Conservation (phyloP, 495 filamentous ascomycete species). For the Thozetella sp. region DNA sequence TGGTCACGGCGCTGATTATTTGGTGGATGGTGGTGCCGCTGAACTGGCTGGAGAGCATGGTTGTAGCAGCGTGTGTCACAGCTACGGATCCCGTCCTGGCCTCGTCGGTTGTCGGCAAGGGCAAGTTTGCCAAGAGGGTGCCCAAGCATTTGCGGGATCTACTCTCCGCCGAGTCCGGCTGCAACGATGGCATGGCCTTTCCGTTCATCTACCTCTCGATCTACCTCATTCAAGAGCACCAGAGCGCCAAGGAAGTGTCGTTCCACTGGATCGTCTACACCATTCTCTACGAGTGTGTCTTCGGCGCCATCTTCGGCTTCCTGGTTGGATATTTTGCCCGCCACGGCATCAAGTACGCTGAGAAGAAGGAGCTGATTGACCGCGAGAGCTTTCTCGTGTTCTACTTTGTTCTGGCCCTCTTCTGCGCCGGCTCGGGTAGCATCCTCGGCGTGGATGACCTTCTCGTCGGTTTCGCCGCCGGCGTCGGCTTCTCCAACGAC, state of each 20-base stretch:
- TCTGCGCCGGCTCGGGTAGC: constrained; percentile 93
- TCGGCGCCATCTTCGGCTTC: constrained; percentile 90
- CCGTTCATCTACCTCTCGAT: constrained; percentile 94
- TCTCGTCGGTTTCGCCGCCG: constrained; percentile 93
- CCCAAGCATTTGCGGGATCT: constrained; percentile 96
- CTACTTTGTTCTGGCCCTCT: constrained; percentile 96
- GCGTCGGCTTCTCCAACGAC: constrained; percentile 98
- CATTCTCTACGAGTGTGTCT: constrained; percentile 94
- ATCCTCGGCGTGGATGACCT: constrained; percentile 93
- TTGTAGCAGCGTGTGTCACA: constrained; percentile 90
- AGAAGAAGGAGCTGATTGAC: constrained; percentile 85
- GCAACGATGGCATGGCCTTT: constrained; percentile 99
- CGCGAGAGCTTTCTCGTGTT: constrained; percentile 98
- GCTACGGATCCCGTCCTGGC: constrained; percentile 98
- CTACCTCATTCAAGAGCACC: constrained; percentile 82
- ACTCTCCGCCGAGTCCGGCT: constrained; percentile 95
- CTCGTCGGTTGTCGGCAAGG: constrained; percentile 97
- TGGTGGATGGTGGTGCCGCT: constrained; percentile 90
- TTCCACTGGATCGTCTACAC: constrained; percentile 90
- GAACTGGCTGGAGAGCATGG: constrained; percentile 86
- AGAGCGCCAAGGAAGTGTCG: constrained; percentile 66
- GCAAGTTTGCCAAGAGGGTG: constrained; percentile 96
- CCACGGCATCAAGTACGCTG: constrained; percentile 88
- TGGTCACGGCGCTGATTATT: constrained; percentile 91
- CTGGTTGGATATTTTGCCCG: constrained; percentile 84